These are phyloP conservation scores for Populus simonii DNA, from an alignment of 345 rosid species.

Conservation along the genomic window DNA sequence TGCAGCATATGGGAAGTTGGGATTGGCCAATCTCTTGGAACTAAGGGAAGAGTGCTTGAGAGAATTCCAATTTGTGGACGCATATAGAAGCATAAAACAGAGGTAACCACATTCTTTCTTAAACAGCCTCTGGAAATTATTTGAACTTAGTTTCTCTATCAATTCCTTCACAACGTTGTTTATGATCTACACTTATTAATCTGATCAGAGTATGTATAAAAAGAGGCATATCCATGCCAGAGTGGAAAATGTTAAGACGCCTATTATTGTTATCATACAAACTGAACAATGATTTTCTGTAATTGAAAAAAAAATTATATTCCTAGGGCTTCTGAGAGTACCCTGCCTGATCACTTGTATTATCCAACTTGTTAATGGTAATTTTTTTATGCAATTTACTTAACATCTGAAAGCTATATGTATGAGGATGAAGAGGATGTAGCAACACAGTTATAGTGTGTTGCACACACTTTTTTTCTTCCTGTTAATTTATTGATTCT, in stretches of 20 bases:
- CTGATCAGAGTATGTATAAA: background rate
- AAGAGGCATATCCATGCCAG: background rate
- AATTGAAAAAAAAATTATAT: too few relatives aligned
- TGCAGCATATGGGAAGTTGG: conserved; percentile 95
- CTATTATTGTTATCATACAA: background rate
- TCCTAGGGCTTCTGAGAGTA: background rate
- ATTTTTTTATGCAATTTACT: background rate
- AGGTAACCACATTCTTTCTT: conserved; percentile 45
- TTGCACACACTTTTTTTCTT: background rate
- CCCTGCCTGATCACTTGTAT: background rate
- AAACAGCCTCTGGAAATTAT: background rate
- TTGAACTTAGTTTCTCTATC: background rate
- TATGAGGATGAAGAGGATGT: background rate
- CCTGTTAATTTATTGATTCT: background rate
- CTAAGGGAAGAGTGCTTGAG: conserved; percentile 97
- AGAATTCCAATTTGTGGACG: conserved; percentile 93
- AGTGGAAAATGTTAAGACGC: background rate
- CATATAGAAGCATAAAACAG: conserved; percentile 92
- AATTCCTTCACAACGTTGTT: background rate
- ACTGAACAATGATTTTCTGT: background rate
- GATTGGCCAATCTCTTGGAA: conserved; percentile 96
- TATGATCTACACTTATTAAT: background rate
- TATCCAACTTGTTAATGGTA: background rate
- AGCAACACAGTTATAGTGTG: background rate
- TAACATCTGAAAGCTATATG: background rate